A percentile compares a stretch with the other conserved stretches of the same genome.
phyloP scores from a whole-genome alignment of 805 yeast genomes.

The Debaryomyces tyrocola region DNA sequence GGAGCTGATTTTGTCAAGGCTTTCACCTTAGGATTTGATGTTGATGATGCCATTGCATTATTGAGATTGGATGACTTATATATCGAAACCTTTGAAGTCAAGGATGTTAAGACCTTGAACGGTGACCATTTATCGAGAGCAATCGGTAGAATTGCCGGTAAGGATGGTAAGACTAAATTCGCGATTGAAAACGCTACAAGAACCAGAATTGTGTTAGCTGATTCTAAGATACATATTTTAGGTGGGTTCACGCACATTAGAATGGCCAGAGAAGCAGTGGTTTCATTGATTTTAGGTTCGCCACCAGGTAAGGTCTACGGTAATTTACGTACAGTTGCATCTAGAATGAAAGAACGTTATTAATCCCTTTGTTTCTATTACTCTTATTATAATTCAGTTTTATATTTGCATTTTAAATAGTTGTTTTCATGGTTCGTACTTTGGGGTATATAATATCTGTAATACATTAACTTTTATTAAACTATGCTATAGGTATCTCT shows the following conservation, averaged over 20 bases:
- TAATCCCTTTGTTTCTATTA: slow-evolving; percentile 25
- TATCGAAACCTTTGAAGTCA: slow-evolving; percentile 94
- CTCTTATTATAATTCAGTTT: too few species aligned
- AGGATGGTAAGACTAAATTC: slow-evolving; percentile 97
- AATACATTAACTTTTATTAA: background rate
- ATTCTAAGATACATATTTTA: slow-evolving; percentile 90
- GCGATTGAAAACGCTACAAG: slow-evolving; percentile 98
- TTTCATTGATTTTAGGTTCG: slow-evolving; percentile 89
- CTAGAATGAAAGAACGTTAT: slow-evolving; percentile 95
- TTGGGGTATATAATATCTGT: background rate
- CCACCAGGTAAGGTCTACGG: slow-evolving; percentile 99
- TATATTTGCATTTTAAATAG: background rate
- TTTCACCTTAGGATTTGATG: slow-evolving; percentile 92
- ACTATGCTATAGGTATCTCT: slow-evolving; percentile 5
- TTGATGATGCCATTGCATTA: slow-evolving; percentile 94
- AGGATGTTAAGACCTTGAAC: slow-evolving; percentile 91
- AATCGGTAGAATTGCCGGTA: slow-evolving; percentile 99
- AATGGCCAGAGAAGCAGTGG: slow-evolving; percentile 98
- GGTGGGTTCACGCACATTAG: slow-evolving; percentile 97
- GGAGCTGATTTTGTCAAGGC: slow-evolving; percentile 98
- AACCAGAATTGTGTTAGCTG: slow-evolving; percentile 97
- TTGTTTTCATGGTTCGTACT: background rate
- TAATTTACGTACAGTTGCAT: slow-evolving; percentile 92
- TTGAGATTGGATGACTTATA: slow-evolving; percentile 92
- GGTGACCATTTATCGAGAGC: slow-evolving; percentile 99